Conservation (phyloP, 139 green algal species). For the Tetradesmus lagerheimii region DNA sequence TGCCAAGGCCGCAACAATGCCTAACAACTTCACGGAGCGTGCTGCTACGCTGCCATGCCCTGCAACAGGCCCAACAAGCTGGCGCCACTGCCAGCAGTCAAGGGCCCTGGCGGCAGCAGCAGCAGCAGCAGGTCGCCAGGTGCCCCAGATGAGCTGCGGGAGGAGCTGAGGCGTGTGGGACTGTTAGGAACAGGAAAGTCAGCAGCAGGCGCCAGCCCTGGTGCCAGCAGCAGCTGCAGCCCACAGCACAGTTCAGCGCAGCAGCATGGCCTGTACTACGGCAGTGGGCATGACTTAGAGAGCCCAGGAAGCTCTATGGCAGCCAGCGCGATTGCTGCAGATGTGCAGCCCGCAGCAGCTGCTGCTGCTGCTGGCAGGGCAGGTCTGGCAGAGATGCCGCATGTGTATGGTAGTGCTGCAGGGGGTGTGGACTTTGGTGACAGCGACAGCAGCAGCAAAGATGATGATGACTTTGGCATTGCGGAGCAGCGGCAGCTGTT, state of each 20-base stretch:
- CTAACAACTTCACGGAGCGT: background rate
- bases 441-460: background rate
- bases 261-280: background rate
- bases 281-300: background rate
- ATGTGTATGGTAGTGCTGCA: background rate
- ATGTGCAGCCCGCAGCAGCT: background rate
- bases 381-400: background rate
- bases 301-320: background rate
- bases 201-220: background rate
- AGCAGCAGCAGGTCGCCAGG: constrained; percentile 14
- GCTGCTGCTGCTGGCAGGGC: background rate
- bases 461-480: constrained; percentile 28
- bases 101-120: background rate
- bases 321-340: background rate
- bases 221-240: background rate
- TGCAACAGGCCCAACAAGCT: constrained; percentile 26
- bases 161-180: background rate
- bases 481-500: constrained; percentile 7
- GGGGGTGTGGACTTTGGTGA: background rate
- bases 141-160: background rate
- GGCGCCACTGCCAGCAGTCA: constrained; percentile 5
- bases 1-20: too few relatives aligned
- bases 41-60: background rate
- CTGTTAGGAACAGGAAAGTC: background rate
- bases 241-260: background rate